Base-by-base conservation (phyloP, 345 rosid species). In the Diplotaxis tenuifolia region DNA sequence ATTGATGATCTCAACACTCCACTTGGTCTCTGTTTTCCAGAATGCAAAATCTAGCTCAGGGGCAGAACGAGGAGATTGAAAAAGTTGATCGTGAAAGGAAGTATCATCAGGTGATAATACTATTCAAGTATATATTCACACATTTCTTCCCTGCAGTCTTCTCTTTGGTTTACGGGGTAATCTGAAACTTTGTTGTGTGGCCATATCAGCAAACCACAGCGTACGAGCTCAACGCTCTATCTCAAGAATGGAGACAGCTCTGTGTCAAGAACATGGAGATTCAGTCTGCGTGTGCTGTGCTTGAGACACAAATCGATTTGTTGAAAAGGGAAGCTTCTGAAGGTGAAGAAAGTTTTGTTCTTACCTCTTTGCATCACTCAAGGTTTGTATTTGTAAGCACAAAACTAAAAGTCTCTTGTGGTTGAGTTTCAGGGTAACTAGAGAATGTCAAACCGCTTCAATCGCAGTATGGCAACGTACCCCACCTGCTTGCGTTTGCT, bases 161-260 rank as follows among this genome's bases (percentile, higher is more conserved):
- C 55, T 74, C 52, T 28, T 21, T 62, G 0, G 28, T 59, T 23
- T 31, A 9, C 3, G 1, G 19, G 57, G 14, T 73, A 15, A 72
- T 50, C 78, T 66, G 32, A 68, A 70, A 54, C 63, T 71, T 45
- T 27, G 15, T 20, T 75, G 16, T 73, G 14, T 68, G 49, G 54
- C 62, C 20, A 60, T 61, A 71, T 49, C 82, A 95, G 97, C 92
- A 92, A 87, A 88, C 86, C 55, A 90, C 97, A 76, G 90, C 89
- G 9, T 86, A 84, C 50, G 99, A 95, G 86, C 91, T 92, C 29
- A 85, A 84, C 81, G 92, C 96, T 69, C 82, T 92, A 71, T 85
- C 96, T n/a, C 81, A 86, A 12, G 95, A 95, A 79, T 95, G 99
- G 97, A 88, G 83, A 81, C 96, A 89, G 77, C 96, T 95, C 59